Evolutionary conservation across 768 basidiomycete genomes (phyloP).

Genomic region (Amyloporia xantha): DNA sequence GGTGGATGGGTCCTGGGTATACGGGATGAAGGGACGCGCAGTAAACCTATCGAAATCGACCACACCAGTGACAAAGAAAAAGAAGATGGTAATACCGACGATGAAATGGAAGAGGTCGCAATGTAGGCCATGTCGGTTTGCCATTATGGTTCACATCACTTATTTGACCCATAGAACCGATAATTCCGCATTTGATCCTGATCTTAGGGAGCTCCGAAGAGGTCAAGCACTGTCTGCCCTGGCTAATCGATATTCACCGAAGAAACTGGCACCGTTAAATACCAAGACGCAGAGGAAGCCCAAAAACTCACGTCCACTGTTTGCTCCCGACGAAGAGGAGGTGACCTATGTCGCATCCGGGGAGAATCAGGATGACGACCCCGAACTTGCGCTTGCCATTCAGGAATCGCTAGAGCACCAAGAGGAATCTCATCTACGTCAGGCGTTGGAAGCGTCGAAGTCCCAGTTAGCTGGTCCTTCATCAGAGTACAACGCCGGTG

Average conservation of each 20-base stretch:
- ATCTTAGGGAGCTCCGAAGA: conserved; percentile 56
- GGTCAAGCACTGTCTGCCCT: conserved; percentile 58
- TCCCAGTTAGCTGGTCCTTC: not conserved
- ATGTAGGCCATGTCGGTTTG: conserved; percentile 41
- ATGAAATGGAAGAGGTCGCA: conserved; percentile 77
- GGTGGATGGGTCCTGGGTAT: conserved; percentile 97
- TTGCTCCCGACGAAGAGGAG: conserved; percentile 48
- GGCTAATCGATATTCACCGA: conserved; percentile 39
- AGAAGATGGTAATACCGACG: conserved; percentile 35
- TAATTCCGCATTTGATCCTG: conserved; percentile 40
- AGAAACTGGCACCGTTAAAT: conserved; percentile 25
- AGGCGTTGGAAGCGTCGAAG: conserved; percentile 26
- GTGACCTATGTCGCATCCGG: conserved; percentile 16
- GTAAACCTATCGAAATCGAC: conserved; percentile 85
- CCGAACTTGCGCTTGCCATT: conserved; percentile 51
- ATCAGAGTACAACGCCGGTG: conserved; percentile 7
- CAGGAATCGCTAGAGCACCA: conserved; percentile 49
- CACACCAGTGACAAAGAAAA: conserved; percentile 38
- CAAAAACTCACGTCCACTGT: conserved; percentile 38
- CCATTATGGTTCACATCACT: conserved; percentile 8
- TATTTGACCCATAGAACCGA: conserved; percentile 15
- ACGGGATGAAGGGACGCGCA: conserved; percentile 74
- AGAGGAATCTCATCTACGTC: conserved; percentile 23
- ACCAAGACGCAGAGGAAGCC: conserved; percentile 31
- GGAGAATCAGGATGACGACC: conserved; percentile 44